Evolutionary conservation across 176 grass and related monocot genomes (phyloP).

Genomic region (Juncus inflexus): DNA sequence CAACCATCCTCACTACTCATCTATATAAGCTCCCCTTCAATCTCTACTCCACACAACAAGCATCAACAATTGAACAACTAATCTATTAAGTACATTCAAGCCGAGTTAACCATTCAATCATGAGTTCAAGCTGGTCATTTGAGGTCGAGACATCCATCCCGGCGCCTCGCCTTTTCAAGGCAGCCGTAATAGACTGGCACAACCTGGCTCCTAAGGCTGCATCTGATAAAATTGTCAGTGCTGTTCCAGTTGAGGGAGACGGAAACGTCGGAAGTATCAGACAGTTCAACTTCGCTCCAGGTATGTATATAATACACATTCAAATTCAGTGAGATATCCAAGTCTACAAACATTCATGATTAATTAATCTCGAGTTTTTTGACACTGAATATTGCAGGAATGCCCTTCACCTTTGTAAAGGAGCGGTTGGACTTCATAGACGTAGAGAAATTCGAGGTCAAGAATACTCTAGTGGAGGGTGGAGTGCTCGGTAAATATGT

Average conservation of each 20-base stretch:
- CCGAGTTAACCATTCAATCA: neutral
- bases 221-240: slow-evolving; percentile 42
- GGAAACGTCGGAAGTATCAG: slow-evolving; percentile 48
- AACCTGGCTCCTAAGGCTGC: slow-evolving; percentile 50
- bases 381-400: slow-evolving; percentile 19
- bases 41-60: neutral
- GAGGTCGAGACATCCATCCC: slow-evolving; percentile 48
- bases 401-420: slow-evolving; percentile 50
- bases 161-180: slow-evolving; percentile 54
- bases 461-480: slow-evolving; percentile 50
- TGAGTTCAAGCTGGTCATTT: slow-evolving; percentile 34
- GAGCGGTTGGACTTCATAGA: slow-evolving; percentile 68
- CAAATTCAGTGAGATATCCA: neutral
- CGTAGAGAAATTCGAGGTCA: slow-evolving; percentile 46
- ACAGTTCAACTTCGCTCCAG: slow-evolving; percentile 74
- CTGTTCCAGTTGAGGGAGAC: slow-evolving; percentile 35
- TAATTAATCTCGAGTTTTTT: neutral
- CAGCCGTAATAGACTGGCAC: slow-evolving; percentile 69
- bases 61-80: slow-evolving; percentile 4
- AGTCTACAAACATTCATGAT: neutral
- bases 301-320: slow-evolving; percentile 14
- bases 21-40: slow-evolving; percentile 28
- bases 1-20: neutral
- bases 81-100: neutral
- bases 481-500: slow-evolving; percentile 43